A percentile compares a stretch with the other conserved stretches of the same genome.
Conservation (phyloP, 2,329 filamentous ascomycete species). For the Sporothrix luriei region DNA sequence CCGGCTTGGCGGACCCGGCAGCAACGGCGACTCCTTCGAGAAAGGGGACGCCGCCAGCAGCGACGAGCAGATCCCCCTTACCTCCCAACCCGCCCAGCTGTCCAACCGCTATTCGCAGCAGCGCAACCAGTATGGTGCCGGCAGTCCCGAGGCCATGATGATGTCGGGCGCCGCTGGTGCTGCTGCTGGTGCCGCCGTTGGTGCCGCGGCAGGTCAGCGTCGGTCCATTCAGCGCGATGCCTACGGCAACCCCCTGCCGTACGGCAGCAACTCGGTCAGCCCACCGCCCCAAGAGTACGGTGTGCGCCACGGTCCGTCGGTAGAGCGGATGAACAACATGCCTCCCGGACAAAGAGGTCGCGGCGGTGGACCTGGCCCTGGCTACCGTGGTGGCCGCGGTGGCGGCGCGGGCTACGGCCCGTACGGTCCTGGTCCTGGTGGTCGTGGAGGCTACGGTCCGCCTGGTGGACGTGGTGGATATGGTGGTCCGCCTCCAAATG, state of each 20-base stretch:
- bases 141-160: constrained; percentile 36
- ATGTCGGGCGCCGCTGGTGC: constrained; percentile 37
- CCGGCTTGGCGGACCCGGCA: constrained; percentile 58
- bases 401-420: constrained; percentile 47
- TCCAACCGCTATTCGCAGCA: constrained; percentile 48
- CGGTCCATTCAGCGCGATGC: constrained; percentile 57
- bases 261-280: constrained; percentile 56
- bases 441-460: constrained; percentile 46
- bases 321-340: constrained; percentile 51
- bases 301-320: constrained; percentile 51
- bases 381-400: constrained; percentile 55
- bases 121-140: constrained; percentile 58
- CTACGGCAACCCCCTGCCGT: constrained; percentile 62
- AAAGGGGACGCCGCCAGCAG: constrained; percentile 62
- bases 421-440: constrained; percentile 54
- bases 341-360: constrained; percentile 50
- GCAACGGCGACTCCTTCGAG: constrained; percentile 62
- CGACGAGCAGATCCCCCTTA: constrained; percentile 73
- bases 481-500: constrained; percentile 44
- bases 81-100: constrained; percentile 63
- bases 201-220: constrained; percentile 23
- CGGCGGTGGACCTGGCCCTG: constrained; percentile 49
- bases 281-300: constrained; percentile 50
- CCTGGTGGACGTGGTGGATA: constrained; percentile 43
- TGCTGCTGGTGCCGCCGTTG: not conserved